Conservation (phyloP, 192 early-diverging fungal species). For the Backusella parvicylindrica region DNA sequence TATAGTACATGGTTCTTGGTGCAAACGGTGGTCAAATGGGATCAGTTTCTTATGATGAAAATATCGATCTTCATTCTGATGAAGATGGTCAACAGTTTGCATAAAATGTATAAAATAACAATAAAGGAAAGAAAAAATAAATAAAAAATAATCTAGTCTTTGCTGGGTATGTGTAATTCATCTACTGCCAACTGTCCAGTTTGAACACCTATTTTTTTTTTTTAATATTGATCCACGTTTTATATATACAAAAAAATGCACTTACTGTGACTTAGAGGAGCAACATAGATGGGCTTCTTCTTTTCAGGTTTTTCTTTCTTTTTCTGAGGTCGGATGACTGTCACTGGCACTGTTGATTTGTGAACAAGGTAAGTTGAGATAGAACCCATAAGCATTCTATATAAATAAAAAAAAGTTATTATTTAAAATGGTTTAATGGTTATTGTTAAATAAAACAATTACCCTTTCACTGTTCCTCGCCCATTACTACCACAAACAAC, state of each 20-base stretch:
- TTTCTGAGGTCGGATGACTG: constrained; percentile 44
- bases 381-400: constrained; percentile 47
- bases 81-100: constrained; percentile 1
- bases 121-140: neutral
- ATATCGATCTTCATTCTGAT: constrained; percentile 16
- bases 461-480: constrained; percentile 45
- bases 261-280: constrained; percentile 23
- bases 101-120: neutral
- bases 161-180: neutral
- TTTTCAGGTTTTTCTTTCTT: constrained; percentile 37
- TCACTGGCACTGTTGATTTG: constrained; percentile 49
- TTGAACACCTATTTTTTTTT: constrained; percentile 13
- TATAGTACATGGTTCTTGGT: constrained; percentile 20
- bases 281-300: constrained; percentile 11
- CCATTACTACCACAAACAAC: constrained; percentile 49
- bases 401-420: neutral
- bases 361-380: constrained; percentile 53
- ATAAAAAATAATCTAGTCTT: neutral
- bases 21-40: constrained; percentile 11
- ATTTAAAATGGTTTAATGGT: neutral
- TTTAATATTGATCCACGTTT: neutral
- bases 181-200: constrained; percentile 15
- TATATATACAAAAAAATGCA: neutral
- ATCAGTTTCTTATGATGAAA: constrained; percentile 15
- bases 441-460: neutral